Percentiles rank a stretch among this genome's conserved stretches.
These are phyloP conservation scores for Aspergillus bertholletiae DNA, from an alignment of 495 filamentous ascomycete genomes.

Conservation along the genomic window DNA sequence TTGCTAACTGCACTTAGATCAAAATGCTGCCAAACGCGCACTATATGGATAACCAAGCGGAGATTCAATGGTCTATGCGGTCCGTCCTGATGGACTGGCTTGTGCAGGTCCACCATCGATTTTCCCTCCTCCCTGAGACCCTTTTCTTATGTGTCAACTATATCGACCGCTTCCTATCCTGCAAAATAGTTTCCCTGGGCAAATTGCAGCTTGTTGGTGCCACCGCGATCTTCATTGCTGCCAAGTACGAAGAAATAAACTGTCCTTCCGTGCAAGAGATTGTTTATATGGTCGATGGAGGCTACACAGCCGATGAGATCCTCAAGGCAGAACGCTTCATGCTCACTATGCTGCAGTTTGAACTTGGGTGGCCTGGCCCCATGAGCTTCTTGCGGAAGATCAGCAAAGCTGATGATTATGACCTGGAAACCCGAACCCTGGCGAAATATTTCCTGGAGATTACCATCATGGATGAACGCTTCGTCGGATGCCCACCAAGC, in stretches of 20 bases:
- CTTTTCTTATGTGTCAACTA: constrained; percentile 92
- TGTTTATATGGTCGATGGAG: constrained; percentile 95
- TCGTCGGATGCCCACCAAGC: constrained; percentile 86
- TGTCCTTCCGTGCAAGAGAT: constrained; percentile 93
- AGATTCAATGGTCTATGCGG: constrained; percentile 99
- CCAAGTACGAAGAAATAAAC: constrained; percentile 98
- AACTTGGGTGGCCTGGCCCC: constrained; percentile 93
- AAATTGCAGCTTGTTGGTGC: constrained; percentile 97
- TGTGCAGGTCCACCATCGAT: constrained; percentile 90
- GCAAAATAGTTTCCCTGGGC: constrained; percentile 88
- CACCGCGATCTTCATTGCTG: constrained; percentile 91
- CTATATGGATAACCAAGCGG: constrained; percentile 96
- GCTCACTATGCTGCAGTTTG: constrained; percentile 91
- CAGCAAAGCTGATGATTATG: constrained; percentile 98
- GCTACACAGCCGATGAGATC: constrained; percentile 86
- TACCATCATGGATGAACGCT: constrained; percentile 97
- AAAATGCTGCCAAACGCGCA: constrained; percentile 79
- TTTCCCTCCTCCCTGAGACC: constrained; percentile 87
- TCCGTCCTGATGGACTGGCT: constrained; percentile 98
- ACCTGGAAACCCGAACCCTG: constrained; percentile 89
- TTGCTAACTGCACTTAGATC: constrained; percentile 47
- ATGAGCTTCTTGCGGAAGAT: constrained; percentile 97
- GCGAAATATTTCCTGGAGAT: constrained; percentile 98
- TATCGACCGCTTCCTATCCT: constrained; percentile 93
- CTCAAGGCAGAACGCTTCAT: constrained; percentile 98